Base-by-base conservation (phyloP, 768 basidiomycete species). In the Cyclocybe aegerita region DNA sequence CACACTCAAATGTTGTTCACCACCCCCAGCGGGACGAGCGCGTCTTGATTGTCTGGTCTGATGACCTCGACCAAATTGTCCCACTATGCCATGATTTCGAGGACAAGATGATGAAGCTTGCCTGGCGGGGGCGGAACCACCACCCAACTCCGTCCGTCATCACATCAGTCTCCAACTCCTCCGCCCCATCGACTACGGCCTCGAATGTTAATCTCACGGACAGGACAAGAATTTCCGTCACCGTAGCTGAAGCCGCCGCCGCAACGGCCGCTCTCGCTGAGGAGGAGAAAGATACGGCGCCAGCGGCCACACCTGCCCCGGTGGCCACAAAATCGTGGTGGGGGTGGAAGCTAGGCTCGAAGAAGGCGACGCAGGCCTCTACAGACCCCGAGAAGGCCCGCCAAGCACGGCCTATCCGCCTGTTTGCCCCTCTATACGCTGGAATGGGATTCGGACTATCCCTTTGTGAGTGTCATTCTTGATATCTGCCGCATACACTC, bases 41-140 rank as follows among this genome's bases (percentile, higher is more conserved):
- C 16, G 88, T 91, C 38, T 74, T 95, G 23, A 77, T 93, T 16
- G 82, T 89, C 14, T 95, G 93, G 93, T 82, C 88, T 0, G 90
- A 94, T 68, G 78, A 85, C 59, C 74, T 94, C 34, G 90, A 93
- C 63, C 74, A 71, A 54, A 87, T 95, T 57, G 85, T 94, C 45
- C 85, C 86, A 0, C 63, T 85, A n/a, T 84, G 78, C 63, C 65
- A 69, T 10, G 88, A 89, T 61, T 89, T 91, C 59, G 85, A 90
- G 55, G 77, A 82, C 17, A 85, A 84, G 70, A 55, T 79, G 63
- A 78, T 81, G 72, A 81, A 79, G 50, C 70, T 79, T 39, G 74
- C 79, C 42, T 82, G 80, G 80, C 68, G 76, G 41, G 67, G 73
- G 16, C 75, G 82, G 33, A 57, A 68, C 44, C 65, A 65, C 43